Evolutionary conservation across 805 yeast species (phyloP), one percentile per base, ranked within the genome.

Genomic region (Ogataea dorogensis): DNA sequence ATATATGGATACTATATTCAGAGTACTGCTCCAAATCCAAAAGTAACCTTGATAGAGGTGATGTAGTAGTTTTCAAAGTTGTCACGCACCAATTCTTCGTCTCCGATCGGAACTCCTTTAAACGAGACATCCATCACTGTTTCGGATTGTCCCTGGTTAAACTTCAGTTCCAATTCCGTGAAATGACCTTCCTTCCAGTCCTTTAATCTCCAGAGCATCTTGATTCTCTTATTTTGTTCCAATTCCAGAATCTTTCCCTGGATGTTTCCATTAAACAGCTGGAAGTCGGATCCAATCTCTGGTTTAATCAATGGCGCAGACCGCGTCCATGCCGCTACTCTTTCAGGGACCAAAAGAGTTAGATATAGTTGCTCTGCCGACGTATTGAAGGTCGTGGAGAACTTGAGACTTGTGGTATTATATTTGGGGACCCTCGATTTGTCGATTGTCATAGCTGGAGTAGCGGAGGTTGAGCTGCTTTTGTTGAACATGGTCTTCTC

Each of bases 11-110:
- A 23, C 13, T 31, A 24, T 33, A 27, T 35, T 44, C 65, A 86
- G 50, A 87, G 67, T 10, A 87, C 94, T n/a, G 93, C 86, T 12
- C 98, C 98, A 59, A 86, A 89, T 1, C 98, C 98, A 62, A 93
- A 93, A 0, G 96, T 83, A 27, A 86, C 58, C 66, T 88, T 93
- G 55, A 93, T 91, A 5, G 95, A 77, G 63, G 82, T 81, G 33
- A 93, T 79, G 58, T 93, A 93, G 63, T 88, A 86, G 43, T 86
- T 87, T 52, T 87, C 86, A 56, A 93, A 91, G 61, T 91, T 93
- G 25, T 70, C 75, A 54, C 79, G 77, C 24, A 86, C 96, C 51
- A 82, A 64, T 52, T 94, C 93, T 56, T 93, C 98, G 58, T 93
- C 94, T 10, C 98, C 99, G 24, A 91, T 71, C 12, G 99, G 99